A percentile compares a stretch with the other conserved stretches of the same genome.
These are phyloP conservation scores for Suillus subluteus DNA, from an alignment of 768 basidiomycete species.

Conservation along the genomic window DNA sequence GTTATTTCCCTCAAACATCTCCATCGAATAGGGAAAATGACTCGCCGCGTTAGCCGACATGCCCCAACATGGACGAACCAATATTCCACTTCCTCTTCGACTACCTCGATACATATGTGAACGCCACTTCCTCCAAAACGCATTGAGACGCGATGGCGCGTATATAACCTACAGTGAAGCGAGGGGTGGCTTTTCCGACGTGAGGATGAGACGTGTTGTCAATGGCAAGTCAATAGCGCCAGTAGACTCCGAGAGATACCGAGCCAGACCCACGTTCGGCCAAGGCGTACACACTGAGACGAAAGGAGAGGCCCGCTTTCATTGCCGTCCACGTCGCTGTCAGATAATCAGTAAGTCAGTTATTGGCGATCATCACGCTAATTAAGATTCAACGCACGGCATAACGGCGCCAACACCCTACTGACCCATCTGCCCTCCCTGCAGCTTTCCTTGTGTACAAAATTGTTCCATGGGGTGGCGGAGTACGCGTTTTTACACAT, in stretches of 20 bases:
- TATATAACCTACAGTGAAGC: too few relatives aligned
- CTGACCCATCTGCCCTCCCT: neutral
- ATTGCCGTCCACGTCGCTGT: neutral
- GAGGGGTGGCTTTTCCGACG: too few relatives aligned
- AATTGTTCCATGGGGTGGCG: neutral
- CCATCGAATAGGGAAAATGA: neutral
- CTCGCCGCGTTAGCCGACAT: neutral
- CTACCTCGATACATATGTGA: too few relatives aligned
- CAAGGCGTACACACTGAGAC: neutral
- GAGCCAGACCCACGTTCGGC: neutral
- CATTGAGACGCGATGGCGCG: neutral
- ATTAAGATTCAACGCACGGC: neutral
- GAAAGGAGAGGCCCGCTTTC: neutral
- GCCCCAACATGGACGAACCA: neutral
- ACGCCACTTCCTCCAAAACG: neutral
- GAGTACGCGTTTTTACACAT: neutral
- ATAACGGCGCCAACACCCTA: neutral
- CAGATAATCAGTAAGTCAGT: neutral
- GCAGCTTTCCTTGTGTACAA: neutral
- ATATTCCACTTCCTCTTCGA: neutral
- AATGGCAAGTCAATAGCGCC: neutral
- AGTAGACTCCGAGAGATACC: neutral
- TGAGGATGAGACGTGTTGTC: neutral
- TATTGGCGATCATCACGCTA: neutral
- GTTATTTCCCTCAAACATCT: neutral